Evolutionary conservation across 345 rosid genomes (phyloP), one percentile per base, ranked within the genome.

Genomic region (Hibiscus trionum): DNA sequence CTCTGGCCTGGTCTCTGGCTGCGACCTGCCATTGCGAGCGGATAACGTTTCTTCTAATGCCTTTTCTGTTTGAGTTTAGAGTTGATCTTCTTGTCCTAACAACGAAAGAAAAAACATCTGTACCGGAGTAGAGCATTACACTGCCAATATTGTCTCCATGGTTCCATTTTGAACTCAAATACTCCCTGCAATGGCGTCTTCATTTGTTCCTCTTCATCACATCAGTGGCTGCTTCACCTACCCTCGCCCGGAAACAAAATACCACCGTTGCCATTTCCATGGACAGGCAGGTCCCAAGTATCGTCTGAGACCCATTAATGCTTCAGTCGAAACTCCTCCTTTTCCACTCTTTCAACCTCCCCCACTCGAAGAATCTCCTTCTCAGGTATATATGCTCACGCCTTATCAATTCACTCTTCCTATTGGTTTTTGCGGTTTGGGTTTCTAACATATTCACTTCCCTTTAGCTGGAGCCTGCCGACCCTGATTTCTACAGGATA

Each of bases 401-500:
- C 7, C 26, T 2, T 61, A 3, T 57, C 17, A 27, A 37, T 42
- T 7, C 19, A 0, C 50, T 31, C 16, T 10, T 46, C 27, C 39
- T 67, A 1, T 29, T 72, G 12, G n/a, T 11, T 71, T 58, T 59
- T 27, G 26, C 5, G 1, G 7, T 56, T 56, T 11, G 33, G 39
- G 14, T 37, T 37, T 21, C 39, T 71, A 44, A 59, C 33, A 44
- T 12, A 44, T 60, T 31, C 16, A 24, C n/a, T 71, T 39, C 26
- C 31, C 16, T 71, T 71, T 12, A 77, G 82, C 39, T 81, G 71
- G 95, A 91, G 76, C 85, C 88, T 50, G 97, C 89, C 61, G 98
- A 91, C 80, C 96, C 97, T 4, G 98, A 91, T 79, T 94, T 91
- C 77, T 94, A 90, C 84, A 94, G 83, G 86, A 94, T 94, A 60